Conservation (phyloP, 2,329 filamentous ascomycete species). For the Ambrosiella beaveri region DNA sequence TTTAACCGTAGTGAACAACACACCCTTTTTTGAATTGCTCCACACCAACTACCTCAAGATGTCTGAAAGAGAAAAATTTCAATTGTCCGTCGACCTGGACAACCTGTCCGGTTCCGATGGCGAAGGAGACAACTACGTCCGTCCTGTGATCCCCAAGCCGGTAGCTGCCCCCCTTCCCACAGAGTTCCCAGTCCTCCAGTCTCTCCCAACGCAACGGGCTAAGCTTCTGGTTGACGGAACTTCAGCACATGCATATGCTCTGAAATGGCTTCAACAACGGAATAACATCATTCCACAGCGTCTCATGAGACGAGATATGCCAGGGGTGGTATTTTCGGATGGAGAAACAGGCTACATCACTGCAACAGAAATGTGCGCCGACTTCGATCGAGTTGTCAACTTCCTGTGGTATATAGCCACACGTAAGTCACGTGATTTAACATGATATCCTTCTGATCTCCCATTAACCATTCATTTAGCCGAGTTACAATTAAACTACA, state of each 20-base stretch:
- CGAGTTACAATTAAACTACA: conserved; percentile 43
- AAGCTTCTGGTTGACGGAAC: conserved; percentile 2
- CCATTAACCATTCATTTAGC: conserved; percentile 24
- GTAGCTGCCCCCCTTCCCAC: neutral
- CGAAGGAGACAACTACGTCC: neutral
- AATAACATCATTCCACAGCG: conserved; percentile 7
- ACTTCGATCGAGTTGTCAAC: conserved; percentile 59
- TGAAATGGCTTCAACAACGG: conserved; percentile 1
- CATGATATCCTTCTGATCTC: conserved; percentile 39
- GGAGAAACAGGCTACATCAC: conserved; percentile 35
- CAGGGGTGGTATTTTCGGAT: conserved; percentile 19
- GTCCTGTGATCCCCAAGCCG: too few relatives aligned
- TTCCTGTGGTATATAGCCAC: conserved; percentile 78
- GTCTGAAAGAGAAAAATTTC: neutral
- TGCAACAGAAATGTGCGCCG: conserved; percentile 54
- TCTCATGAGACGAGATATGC: neutral
- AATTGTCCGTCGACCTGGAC: neutral
- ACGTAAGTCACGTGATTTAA: conserved; percentile 35
- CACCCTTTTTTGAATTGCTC: neutral
- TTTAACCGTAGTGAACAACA: neutral
- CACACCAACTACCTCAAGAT: neutral
- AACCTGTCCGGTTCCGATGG: neutral
- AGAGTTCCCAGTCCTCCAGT: conserved; percentile 1
- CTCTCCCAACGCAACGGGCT: neutral
- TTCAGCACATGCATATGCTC: neutral